Percentiles rank a stretch among this genome's conserved stretches.
These are phyloP conservation scores for Pseudogymnoascus pannorum DNA, from an alignment of 2,329 filamentous ascomycete species.

Conservation along the genomic window DNA sequence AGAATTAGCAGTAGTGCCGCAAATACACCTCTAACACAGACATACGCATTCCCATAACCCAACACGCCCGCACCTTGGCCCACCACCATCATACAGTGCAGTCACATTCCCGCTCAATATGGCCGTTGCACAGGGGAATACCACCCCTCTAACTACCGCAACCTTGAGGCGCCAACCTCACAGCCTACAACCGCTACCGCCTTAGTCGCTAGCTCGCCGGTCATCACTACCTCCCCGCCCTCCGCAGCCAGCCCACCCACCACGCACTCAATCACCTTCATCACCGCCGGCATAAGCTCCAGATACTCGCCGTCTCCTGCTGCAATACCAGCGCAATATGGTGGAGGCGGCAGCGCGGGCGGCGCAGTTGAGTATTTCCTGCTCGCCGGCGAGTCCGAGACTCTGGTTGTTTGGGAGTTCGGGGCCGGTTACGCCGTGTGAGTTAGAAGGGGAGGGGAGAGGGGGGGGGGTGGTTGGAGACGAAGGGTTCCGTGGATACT, in stretches of 20 bases:
- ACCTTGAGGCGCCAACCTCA: not conserved
- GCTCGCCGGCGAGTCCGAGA: constrained; percentile 1
- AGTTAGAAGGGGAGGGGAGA: not conserved
- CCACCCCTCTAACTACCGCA: not conserved
- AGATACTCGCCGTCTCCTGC: not conserved
- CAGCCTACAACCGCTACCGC: too few relatives aligned
- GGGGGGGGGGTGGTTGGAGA: not conserved
- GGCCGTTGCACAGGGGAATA: not conserved
- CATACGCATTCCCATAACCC: not conserved
- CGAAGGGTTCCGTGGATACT: not conserved
- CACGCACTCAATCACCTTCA: not conserved
- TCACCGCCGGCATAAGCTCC: not conserved
- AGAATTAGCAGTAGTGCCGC: not conserved
- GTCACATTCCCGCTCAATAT: not conserved
- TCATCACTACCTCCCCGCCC: not conserved
- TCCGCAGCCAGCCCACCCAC: not conserved
- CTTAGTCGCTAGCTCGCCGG: not conserved
- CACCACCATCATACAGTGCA: not conserved
- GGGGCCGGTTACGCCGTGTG: not conserved
- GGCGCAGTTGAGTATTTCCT: not conserved
- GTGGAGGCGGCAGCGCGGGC: not conserved
- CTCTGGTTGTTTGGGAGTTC: not conserved
- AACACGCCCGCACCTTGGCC: not conserved
- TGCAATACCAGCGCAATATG: constrained; percentile 1
- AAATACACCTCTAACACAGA: not conserved